Base-by-base conservation (phyloP, 164 flowering plant species). In the Dillenia turbinata region DNA sequence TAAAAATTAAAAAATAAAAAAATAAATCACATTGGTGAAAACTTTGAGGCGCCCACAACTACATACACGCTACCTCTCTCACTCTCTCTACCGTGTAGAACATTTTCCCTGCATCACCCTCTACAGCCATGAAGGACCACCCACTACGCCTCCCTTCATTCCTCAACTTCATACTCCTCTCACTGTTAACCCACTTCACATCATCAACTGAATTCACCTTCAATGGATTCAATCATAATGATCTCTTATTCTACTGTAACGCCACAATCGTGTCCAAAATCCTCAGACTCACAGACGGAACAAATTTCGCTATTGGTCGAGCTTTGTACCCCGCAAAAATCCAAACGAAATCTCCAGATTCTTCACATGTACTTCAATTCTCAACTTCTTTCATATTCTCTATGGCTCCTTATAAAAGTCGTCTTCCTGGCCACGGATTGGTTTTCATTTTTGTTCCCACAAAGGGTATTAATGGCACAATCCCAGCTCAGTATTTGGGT, bases 371-470 rank as follows among this genome's bases (percentile, higher is more conserved):
- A 1, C 73, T 73, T 5, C 84, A 86, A 4, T 87, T 87, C 52
- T 87, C 78, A 2, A 80, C 90, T 9, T 85, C 88, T 16, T 87
- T 87, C 72, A 85, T 85, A 56, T 87, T 87, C 73, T 65, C 90
- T 52, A 83, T 87, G 68, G 81, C 83, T 45, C 86, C 79, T 9
- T 68, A 64, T 74, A 46, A 49, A 43, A 10, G 55, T 19, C 1
- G 9, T 17, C 77, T 72, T 10, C 79, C 89, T 0, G 89, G 89
- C 9, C 87, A 84, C 46, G 92, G 92, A 55, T 2, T 84, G 0
- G 87, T 84, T 7, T 80, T 83, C 74, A 50, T 87, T 13, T 82
- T 82, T 48, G 48, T 66, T 0, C 86, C 92, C 2, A 43, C 16
- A n/a, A 44, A 67, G 0, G 85, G 88, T 8, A 73, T 80, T 22